A percentile compares a stretch with the other conserved stretches of the same genome.
Conservation (phyloP, 73 alveolate species). For the Paraurostyla sp. region DNA sequence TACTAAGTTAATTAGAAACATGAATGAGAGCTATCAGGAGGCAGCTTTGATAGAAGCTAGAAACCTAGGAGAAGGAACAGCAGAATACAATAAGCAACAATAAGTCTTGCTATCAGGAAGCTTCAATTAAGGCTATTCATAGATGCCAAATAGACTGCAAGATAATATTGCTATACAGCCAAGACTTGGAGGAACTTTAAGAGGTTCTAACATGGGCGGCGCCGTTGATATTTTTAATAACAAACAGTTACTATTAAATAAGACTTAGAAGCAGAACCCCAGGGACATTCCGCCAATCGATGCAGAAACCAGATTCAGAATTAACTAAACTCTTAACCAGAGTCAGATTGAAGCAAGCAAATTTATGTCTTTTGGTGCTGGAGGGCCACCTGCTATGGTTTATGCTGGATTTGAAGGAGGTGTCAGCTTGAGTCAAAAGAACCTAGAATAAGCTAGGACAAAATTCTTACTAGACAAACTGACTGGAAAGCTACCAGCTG, state of each 20-base stretch:
- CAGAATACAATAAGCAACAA: constrained; percentile 29
- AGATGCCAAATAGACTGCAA: background rate
- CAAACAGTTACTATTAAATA: constrained; percentile 21
- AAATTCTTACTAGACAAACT: constrained; percentile 60
- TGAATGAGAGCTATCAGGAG: constrained; percentile 46
- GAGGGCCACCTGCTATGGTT: constrained; percentile 69
- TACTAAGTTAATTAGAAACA: background rate
- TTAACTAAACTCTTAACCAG: constrained; percentile 56
- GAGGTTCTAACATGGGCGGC: background rate
- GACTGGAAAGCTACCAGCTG: constrained; percentile 57
- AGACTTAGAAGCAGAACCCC: constrained; percentile 5
- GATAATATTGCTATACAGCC: background rate
- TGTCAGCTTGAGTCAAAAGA: constrained; percentile 40
- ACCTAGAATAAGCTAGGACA: constrained; percentile 54
- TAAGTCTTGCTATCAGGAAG: background rate
- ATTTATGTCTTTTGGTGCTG: no score
- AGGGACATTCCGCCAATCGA: constrained; percentile 61
- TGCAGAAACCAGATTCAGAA: constrained; percentile 24
- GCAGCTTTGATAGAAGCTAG: constrained; percentile 47
- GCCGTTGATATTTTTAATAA: background rate
- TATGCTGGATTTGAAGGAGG: constrained; percentile 74
- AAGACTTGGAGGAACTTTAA: background rate
- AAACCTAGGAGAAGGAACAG: constrained; percentile 52
- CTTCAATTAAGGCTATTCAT: background rate
- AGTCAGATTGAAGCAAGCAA: constrained; percentile 6